Evolutionary conservation across 331 rosid species (phyloP).

Genomic region (Phaseolus coccineus): DNA sequence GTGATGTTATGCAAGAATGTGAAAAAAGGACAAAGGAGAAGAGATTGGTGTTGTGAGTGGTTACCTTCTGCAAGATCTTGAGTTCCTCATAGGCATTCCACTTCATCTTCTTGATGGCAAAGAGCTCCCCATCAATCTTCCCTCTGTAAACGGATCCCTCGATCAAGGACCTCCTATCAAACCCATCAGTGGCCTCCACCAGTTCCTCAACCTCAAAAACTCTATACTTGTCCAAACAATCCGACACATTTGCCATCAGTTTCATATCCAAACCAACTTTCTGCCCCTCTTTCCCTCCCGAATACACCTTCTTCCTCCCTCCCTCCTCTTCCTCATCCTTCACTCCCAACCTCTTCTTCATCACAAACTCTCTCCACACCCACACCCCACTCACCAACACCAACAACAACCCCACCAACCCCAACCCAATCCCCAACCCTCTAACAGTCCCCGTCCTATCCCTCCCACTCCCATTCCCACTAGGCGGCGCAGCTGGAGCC

Average conservation of each 20-base stretch:
- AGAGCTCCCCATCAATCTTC: conserved; percentile 60
- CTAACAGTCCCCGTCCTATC: conserved; percentile 58
- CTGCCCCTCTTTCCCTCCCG: conserved; percentile 40
- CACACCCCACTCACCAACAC: conserved; percentile 56
- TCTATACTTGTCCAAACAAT: conserved; percentile 90
- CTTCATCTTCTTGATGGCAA: conserved; percentile 95
- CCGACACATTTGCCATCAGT: conserved; percentile 87
- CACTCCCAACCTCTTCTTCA: conserved; percentile 41
- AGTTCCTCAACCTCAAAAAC: conserved; percentile 77
- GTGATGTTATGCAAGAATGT: background rate
- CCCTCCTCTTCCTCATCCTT: conserved; percentile 42
- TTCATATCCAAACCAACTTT: conserved; percentile 48
- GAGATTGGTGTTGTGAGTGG: background rate
- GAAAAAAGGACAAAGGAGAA: background rate
- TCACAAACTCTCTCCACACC: conserved; percentile 58
- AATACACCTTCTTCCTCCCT: background rate
- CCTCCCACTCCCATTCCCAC: background rate
- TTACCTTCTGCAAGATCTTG: conserved; percentile 98
- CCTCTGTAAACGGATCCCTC: conserved; percentile 92
- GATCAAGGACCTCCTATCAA: conserved; percentile 65
- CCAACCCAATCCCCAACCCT: conserved; percentile 79
- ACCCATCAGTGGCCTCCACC: conserved; percentile 74
- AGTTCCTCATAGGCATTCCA: conserved; percentile 97
- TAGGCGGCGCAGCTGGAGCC: conserved; percentile 44
- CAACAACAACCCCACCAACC: conserved; percentile 63